A percentile compares a stretch with the other conserved stretches of the same genome.
These are phyloP conservation scores for Leccinellum luteum DNA, from an alignment of 768 basidiomycete genomes.

Conservation along the genomic window DNA sequence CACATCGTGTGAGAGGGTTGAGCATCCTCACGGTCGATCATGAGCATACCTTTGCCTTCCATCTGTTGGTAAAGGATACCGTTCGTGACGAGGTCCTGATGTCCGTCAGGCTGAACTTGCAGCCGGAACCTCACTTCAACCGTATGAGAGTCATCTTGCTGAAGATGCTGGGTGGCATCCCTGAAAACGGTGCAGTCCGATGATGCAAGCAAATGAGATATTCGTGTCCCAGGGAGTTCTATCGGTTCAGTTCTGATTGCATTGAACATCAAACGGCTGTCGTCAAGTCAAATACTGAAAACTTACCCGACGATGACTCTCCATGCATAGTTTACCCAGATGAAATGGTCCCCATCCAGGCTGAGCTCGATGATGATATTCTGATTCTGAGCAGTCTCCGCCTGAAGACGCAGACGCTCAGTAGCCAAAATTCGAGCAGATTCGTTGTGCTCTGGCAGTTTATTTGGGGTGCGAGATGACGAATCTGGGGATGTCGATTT, in stretches of 20 bases:
- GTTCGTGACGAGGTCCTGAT: constrained; percentile 52
- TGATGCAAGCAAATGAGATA: constrained; percentile 78
- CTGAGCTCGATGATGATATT: constrained; percentile 95
- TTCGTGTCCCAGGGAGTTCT: constrained; percentile 70
- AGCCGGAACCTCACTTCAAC: constrained; percentile 90
- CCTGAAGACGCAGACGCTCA: constrained; percentile 84
- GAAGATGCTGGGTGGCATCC: constrained; percentile 80
- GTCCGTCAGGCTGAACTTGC: constrained; percentile 60
- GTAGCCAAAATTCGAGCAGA: constrained; percentile 84
- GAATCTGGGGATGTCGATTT: constrained; percentile 38
- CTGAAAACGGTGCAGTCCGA: constrained; percentile 81
- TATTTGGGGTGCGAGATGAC: constrained; percentile 38
- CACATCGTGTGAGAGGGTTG: constrained; percentile 96
- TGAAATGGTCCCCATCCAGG: constrained; percentile 90
- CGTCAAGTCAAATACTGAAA: not conserved
- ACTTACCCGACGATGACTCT: constrained; percentile 84
- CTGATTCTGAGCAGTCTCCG: constrained; percentile 92
- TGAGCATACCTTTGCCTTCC: constrained; percentile 99
- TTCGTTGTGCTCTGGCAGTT: constrained; percentile 58
- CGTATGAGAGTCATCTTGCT: constrained; percentile 90
- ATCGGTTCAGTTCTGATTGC: constrained; percentile 73
- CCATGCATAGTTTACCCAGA: constrained; percentile 98
- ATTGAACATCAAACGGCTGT: constrained; percentile 13
- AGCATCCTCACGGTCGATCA: constrained; percentile 88
- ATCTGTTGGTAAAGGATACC: constrained; percentile 71